Evolutionary conservation across 2,329 filamentous ascomycete species (phyloP), one percentile per base, ranked within the genome.

Genomic region (Ophiosphaerella korrae): DNA sequence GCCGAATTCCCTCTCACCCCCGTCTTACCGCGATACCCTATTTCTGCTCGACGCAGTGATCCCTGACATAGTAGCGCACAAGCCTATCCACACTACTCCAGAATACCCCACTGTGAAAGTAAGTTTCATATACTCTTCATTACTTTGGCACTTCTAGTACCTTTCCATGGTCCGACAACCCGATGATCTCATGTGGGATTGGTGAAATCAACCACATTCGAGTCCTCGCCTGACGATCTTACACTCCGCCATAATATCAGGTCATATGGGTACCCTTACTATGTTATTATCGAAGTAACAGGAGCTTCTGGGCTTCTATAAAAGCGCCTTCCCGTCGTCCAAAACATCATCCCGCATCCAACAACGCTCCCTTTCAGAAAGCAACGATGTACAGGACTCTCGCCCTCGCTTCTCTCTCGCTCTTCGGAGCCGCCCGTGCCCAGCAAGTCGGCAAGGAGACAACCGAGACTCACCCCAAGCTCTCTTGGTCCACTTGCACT

Each of bases 391-490:
- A 74, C 66, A 72, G 65, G 60, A 64, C 64, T 60, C 62, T 74
- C 60, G 68, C 72, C 41, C 68, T 77, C 60, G 62, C 73, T 41
- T 71, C 74, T 21, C 69, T 76, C 57, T 71, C 73, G 38, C 58
- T 78, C 38, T 64, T 73, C 53, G 73, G 73, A 52, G 68, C 69
- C 50, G 71, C 64, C 61, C 60, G 63, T 53, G 75, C 72, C 38
- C 76, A 78, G 70, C 74, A 75, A 59, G 71, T 72, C 50, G 76
- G 76, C 53, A 77, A 64, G 14, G 51, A 65, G 48, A 56, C 67
- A 39, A 60, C 75, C 32, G 76, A 78, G 63, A 74, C 55, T 34
- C 76, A 78, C 60, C 76, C 76, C 29, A 63, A 64, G 52, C 58
- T 78, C 53, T 66, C 62, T 48, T 76, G 72, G 64, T 63, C 74